Evolutionary conservation across 352 stramenopile species (phyloP), one percentile per base, ranked within the genome.

Genomic region (Globisporangium echinulatum): DNA sequence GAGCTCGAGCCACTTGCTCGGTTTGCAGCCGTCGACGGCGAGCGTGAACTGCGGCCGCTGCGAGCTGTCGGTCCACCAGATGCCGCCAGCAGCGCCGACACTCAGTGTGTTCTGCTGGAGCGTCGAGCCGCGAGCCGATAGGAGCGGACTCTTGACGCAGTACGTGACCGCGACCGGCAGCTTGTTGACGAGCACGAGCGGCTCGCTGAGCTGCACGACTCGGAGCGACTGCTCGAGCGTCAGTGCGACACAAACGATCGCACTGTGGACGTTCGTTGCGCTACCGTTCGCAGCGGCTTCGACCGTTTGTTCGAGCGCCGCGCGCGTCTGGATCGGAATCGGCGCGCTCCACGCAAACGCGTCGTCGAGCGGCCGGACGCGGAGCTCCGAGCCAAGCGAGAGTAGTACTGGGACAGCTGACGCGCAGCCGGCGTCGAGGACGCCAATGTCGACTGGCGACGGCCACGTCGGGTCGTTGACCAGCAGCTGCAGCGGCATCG

Each of bases 391-490:
- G 4, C 76, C 83, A 4, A 88, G 61, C 7, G 85, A 89, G 1
- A 87, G 63, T 46, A 90, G 63, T 33, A 94, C 70, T 10, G 85
- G 85, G 7, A 94, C 70, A 3, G 83, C 79, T 1, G 78, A 88
- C 42, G 88, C 79, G 63, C 79, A 69, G 11, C 72, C 67, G 10
- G 81, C 69, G 19, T 78, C 67, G 15, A 94, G 59, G 11, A 82
- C 63, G 2, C 82, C 82, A 51, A 94, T 83, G 54, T 90, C 82
- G 3, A 93, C 78, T 11, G 85, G 85, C 10, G 75, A 65, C 5
- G 71, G 63, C 85, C 85, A 94, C 43, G 79, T 79, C 56, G 85
- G 83, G 59, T 92, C 83, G 44, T 94, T 90, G 25, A 92, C 81
- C 4, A 94, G 78, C 17, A 94, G 59, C 51, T 89, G 76, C 17